A percentile compares a stretch with the other conserved stretches of the same genome.
These are phyloP conservation scores for Chloranthus sessilifolius DNA, from an alignment of 164 flowering plant species.

Conservation along the genomic window DNA sequence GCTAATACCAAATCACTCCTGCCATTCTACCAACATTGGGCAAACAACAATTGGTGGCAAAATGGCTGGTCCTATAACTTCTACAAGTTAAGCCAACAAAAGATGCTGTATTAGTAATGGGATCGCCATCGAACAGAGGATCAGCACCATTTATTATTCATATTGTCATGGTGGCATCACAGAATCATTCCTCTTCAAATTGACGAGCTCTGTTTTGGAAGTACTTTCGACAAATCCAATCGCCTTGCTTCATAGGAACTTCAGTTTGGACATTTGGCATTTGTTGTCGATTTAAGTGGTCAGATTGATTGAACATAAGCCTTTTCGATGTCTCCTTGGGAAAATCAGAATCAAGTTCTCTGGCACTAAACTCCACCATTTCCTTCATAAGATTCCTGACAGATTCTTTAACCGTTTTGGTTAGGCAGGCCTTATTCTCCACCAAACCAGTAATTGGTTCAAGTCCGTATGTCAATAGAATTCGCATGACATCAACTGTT, in stretches of 20 bases:
- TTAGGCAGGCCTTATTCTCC: conserved; percentile 46
- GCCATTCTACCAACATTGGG: too few species aligned
- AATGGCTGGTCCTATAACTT: too few species aligned
- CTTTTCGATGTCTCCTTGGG: conserved; percentile 12
- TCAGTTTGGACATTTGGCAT: conserved; percentile 16
- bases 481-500: conserved; percentile 84
- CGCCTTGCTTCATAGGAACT: conserved; percentile 62
- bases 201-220: not conserved
- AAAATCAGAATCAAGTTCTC: conserved; percentile 22
- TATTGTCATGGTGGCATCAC: too few species aligned
- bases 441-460: conserved; percentile 40
- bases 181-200: too few species aligned
- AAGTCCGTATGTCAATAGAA: conserved; percentile 68
- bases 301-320: conserved; percentile 5
- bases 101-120: too few species aligned
- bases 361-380: conserved; percentile 42
- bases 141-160: too few species aligned
- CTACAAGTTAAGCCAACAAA: too few species aligned
- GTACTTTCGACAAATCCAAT: conserved; percentile 89
- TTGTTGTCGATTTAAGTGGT: conserved; percentile 17
- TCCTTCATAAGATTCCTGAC: conserved; percentile 58
- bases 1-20: too few species aligned
- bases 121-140: too few species aligned
- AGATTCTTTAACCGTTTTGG: conserved; percentile 44
- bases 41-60: too few species aligned